A percentile compares a stretch with the other conserved stretches of the same genome.
Conservation (phyloP, 148 eudicot species). For the Oxyria digyna region DNA sequence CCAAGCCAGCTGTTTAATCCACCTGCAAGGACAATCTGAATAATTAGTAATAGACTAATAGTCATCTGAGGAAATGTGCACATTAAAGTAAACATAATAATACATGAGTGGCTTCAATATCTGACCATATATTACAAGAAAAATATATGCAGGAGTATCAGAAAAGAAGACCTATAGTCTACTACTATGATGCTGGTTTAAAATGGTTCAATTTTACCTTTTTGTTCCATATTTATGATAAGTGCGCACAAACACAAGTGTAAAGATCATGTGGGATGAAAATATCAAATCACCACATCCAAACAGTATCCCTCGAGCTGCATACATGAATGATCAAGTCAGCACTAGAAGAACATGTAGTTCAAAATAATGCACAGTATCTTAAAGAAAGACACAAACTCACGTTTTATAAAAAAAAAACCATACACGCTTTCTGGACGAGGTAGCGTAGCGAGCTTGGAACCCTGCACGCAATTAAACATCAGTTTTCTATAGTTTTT, state of each 20-base stretch:
- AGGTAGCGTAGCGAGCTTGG: constrained; percentile 69
- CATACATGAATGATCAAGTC: constrained; percentile 14
- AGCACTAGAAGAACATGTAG: not conserved
- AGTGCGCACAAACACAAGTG: constrained; percentile 81
- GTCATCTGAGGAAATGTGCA: not conserved
- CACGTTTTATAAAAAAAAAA: constrained; percentile 52
- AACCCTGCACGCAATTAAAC: constrained; percentile 39
- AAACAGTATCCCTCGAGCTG: constrained; percentile 78
- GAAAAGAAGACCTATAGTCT: no score
- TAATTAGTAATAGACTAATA: not conserved
- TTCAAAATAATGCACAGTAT: not conserved
- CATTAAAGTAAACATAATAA: not conserved
- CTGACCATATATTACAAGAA: not conserved
- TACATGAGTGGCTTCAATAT: not conserved
- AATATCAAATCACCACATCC: constrained; percentile 99
- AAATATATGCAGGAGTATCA: no score
- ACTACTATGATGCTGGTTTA: not conserved
- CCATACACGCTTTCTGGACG: constrained; percentile 45
- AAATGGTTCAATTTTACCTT: constrained; percentile 34
- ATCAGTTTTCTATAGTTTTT: not conserved
- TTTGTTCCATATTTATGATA: constrained; percentile 81
- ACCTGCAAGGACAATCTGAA: constrained; percentile 27
- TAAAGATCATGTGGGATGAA: constrained; percentile 96
- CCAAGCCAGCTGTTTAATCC: constrained; percentile 82
- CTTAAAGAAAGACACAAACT: constrained; percentile 12